Evolutionary conservation across 1,284 basidiomycete genomes (phyloP).

Genomic region (Tylopilus sp.): DNA sequence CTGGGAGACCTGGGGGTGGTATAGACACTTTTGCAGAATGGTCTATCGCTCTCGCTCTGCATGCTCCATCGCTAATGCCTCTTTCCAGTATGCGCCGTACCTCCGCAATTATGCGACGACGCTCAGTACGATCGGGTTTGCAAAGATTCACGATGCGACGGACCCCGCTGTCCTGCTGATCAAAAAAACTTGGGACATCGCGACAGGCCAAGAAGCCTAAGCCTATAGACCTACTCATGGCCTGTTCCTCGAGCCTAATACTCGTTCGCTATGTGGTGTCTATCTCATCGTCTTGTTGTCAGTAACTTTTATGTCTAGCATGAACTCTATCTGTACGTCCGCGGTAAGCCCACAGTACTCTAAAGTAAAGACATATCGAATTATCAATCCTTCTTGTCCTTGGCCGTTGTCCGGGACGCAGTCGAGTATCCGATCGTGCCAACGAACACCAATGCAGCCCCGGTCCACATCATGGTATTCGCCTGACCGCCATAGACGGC

Average conservation of each 20-base stretch:
- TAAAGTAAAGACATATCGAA: neutral
- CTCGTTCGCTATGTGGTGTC: neutral
- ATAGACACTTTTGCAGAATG: constrained; percentile 75
- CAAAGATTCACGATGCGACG: constrained; percentile 50
- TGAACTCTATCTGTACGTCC: neutral
- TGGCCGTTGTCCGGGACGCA: constrained; percentile 28
- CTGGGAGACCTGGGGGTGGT: constrained; percentile 88
- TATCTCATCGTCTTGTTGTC: neutral
- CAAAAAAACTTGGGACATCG: constrained; percentile 66
- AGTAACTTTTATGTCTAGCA: constrained; percentile 15
- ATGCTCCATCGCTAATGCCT: neutral
- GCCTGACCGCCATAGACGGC: constrained; percentile 36
- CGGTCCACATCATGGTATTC: constrained; percentile 54
- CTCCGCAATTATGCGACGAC: constrained; percentile 66
- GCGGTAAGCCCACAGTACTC: neutral
- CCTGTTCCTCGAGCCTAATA: neutral
- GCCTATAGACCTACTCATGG: neutral
- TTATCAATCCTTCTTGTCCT: constrained; percentile 27
- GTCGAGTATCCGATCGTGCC: constrained; percentile 73
- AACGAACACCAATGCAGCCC: constrained; percentile 63
- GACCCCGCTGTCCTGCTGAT: constrained; percentile 58
- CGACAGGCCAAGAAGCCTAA: constrained; percentile 52
- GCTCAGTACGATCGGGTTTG: constrained; percentile 60
- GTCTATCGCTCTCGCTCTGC: constrained; percentile 42
- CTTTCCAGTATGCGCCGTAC: constrained; percentile 66